Conservation (phyloP, 768 basidiomycete species). For the Russula emetica region DNA sequence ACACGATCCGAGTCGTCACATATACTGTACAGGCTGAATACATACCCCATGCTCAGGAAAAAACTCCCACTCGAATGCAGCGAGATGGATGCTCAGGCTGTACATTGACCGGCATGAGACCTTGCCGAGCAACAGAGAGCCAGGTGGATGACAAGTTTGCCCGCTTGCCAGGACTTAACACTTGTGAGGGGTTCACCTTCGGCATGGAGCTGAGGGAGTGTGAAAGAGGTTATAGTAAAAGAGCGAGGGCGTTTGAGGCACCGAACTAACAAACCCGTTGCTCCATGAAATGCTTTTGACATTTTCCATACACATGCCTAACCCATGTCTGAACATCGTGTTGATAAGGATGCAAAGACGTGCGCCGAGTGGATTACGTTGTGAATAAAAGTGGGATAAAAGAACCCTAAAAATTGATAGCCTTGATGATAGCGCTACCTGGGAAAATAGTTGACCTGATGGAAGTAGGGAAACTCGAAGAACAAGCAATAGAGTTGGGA, state of each 20-base stretch:
- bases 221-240: slow-evolving; percentile 1
- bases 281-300: background rate
- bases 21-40: no score
- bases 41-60: background rate
- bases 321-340: slow-evolving; percentile 5
- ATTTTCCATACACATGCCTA: slow-evolving; percentile 3
- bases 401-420: background rate
- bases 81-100: no score
- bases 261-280: no score
- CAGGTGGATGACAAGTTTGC: no score
- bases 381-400: background rate
- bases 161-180: no score
- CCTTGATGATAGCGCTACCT: background rate
- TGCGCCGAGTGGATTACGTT: slow-evolving; percentile 8
- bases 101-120: no score
- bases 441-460: slow-evolving; percentile 1
- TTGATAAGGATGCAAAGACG: background rate
- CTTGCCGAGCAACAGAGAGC: no score
- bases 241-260: background rate
- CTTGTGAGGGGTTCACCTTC: no score
- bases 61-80: no score
- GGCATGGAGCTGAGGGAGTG: slow-evolving; percentile 1
- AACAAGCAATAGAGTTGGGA: background rate
- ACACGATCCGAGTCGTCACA: no score
- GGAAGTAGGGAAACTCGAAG: background rate